These are phyloP conservation scores for Sambucus nigra DNA, from an alignment of 129 eudicot species.

Conservation along the genomic window DNA sequence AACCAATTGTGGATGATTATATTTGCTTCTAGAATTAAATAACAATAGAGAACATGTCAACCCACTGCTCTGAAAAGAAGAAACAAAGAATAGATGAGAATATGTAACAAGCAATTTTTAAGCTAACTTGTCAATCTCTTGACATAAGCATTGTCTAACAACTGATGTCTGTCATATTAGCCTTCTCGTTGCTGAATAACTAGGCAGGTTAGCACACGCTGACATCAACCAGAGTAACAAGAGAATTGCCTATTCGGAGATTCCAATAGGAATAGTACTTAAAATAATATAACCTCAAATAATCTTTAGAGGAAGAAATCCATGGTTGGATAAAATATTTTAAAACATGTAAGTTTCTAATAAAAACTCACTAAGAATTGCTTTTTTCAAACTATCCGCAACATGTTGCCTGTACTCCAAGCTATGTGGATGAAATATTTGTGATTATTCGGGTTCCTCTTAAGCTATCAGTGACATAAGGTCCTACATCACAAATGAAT, in stretches of 20 bases:
- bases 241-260: constrained; percentile 4
- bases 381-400: constrained; percentile 72
- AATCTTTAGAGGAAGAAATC: background rate
- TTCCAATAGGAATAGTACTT: background rate
- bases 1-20: no score
- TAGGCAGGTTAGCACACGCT: constrained; percentile 55
- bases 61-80: no score
- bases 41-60: no score
- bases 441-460: constrained; percentile 85
- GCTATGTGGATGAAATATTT: constrained; percentile 79
- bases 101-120: background rate
- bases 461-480: constrained; percentile 79
- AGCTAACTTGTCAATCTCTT: constrained; percentile 71
- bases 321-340: background rate
- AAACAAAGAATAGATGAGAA: background rate
- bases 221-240: constrained; percentile 15
- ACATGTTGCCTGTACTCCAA: constrained; percentile 62
- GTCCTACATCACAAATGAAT: constrained; percentile 39
- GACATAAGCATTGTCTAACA: constrained; percentile 65
- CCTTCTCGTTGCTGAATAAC: constrained; percentile 70
- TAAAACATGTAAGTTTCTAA: background rate
- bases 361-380: constrained; percentile 57
- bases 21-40: no score
- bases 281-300: no score
- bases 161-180: constrained; percentile 78